These are phyloP conservation scores for Priceomyces medius DNA, from an alignment of 805 yeast species.

Conservation along the genomic window DNA sequence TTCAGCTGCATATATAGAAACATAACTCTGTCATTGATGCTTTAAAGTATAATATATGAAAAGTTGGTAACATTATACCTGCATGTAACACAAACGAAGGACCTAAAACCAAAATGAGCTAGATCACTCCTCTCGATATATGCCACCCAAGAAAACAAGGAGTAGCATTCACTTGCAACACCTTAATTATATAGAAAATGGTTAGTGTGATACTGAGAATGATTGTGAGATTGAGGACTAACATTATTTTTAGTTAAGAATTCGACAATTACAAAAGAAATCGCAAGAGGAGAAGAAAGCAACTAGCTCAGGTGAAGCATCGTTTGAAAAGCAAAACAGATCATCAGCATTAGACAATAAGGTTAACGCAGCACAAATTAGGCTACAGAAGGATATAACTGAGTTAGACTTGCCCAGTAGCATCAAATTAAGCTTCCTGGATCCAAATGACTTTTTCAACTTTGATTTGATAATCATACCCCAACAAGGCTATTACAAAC, in stretches of 20 bases:
- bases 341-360: constrained; percentile 9
- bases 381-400: constrained; percentile 73
- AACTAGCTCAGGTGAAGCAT: constrained; percentile 14
- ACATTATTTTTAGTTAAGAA: constrained; percentile 42
- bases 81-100: no score
- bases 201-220: no score
- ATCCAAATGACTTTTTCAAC: constrained; percentile 57
- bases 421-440: constrained; percentile 50
- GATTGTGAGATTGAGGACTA: constrained; percentile 4
- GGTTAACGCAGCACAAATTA: constrained; percentile 60
- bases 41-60: no score
- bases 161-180: no score
- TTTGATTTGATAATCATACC: constrained; percentile 62
- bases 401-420: constrained; percentile 65
- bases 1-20: no score
- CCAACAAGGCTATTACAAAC: constrained; percentile 66
- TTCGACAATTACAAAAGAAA: constrained; percentile 58
- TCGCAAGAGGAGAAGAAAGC: constrained; percentile 48
- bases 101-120: no score
- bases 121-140: no score
- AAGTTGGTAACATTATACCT: no score
- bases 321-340: no score
- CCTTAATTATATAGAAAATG: no score
- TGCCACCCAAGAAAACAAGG: no score
- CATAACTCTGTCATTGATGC: no score